phyloP scores from a whole-genome alignment of 1,284 basidiomycete species.

The Porphyrellus sp. region DNA sequence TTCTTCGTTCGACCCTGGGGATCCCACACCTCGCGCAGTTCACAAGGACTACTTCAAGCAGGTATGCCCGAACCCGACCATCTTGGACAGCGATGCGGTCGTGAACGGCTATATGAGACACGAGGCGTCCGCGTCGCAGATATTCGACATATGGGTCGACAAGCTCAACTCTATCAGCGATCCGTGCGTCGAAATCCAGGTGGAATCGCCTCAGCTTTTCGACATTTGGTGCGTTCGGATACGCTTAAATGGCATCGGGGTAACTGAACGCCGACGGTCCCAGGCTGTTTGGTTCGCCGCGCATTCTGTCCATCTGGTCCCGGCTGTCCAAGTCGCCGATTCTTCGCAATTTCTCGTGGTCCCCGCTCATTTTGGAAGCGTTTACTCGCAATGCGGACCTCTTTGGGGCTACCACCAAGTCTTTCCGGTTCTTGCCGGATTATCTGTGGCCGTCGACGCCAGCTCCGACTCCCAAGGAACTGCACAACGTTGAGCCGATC shows the following conservation, averaged over 20 bases:
- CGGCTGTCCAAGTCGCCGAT: conserved; percentile 44
- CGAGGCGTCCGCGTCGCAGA: conserved; percentile 28
- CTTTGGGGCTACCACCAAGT: conserved; percentile 25
- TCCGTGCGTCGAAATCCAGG: conserved; percentile 42
- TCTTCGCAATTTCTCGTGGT: conserved; percentile 46
- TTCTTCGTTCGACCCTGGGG: conserved; percentile 28
- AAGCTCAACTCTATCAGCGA: conserved; percentile 39
- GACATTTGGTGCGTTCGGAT: conserved; percentile 41
- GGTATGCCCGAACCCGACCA: conserved; percentile 41
- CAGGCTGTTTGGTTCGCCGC: conserved; percentile 44
- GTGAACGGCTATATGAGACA: conserved; percentile 24
- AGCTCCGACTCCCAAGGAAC: conserved; percentile 4
- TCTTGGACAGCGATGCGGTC: conserved; percentile 30
- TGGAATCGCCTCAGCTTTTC: conserved; percentile 38
- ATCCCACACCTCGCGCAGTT: conserved; percentile 40
- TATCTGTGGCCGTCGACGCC: conserved; percentile 20
- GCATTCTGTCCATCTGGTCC: conserved; percentile 45
- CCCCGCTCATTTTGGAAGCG: conserved; percentile 41
- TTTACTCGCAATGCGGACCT: conserved; percentile 38
- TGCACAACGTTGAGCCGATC: conserved; percentile 31
- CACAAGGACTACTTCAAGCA: conserved; percentile 42
- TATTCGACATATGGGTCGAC: conserved; percentile 41
- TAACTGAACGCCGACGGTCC: background rate
- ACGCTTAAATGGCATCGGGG: background rate
- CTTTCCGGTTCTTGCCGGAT: conserved; percentile 25